Evolutionary conservation across 2,329 filamentous ascomycete genomes (phyloP).

Genomic region (Blumeria graminis): DNA sequence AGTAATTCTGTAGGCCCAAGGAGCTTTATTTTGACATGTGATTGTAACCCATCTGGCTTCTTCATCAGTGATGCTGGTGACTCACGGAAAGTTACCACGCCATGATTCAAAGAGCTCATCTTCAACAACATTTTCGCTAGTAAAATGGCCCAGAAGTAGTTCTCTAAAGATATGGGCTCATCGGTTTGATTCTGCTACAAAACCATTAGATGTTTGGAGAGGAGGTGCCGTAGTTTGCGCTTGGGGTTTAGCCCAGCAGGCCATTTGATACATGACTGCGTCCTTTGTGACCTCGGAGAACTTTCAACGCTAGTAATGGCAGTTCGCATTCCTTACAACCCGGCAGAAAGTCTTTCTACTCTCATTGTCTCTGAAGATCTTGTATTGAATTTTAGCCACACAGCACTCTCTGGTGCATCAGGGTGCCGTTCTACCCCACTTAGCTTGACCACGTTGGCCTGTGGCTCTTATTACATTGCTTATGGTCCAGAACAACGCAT

Average conservation of each 20-base stretch:
- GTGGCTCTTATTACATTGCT: background rate
- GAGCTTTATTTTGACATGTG: background rate
- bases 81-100: background rate
- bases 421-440: background rate
- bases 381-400: background rate
- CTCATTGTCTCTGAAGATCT: background rate
- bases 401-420: background rate
- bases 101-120: background rate
- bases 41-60: background rate
- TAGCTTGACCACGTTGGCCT: background rate
- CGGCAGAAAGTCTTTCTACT: background rate
- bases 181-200: background rate
- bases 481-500: background rate
- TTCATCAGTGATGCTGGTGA: background rate
- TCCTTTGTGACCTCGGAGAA: background rate
- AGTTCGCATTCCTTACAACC: background rate
- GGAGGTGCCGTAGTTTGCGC: background rate
- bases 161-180: background rate
- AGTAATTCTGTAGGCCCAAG: background rate
- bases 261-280: background rate
- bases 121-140: background rate
- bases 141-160: background rate
- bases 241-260: background rate
- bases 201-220: background rate
- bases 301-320: background rate